Base-by-base conservation (phyloP, 352 stramenopile genomes). In the Paralagenidium karlingii region DNA sequence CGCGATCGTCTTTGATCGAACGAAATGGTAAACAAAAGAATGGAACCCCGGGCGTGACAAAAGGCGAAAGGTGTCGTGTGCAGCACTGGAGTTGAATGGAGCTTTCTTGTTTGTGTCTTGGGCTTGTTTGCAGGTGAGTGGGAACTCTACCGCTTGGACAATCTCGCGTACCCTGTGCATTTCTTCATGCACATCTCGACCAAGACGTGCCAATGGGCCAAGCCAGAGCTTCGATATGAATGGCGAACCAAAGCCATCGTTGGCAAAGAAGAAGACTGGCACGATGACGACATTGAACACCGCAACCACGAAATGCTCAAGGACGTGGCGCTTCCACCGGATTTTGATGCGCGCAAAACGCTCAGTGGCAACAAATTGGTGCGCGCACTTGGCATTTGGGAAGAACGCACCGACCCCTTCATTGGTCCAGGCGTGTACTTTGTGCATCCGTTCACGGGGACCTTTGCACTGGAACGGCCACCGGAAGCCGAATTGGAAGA, bases 171-270 rank as follows among this genome's bases (percentile, higher is more conserved):
- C n/a, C n/a, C n/a, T 21, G 47, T 78, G 22, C 81, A 82, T 48
- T 85, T 88, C 45, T 88, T 84, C 46, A 82, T 75, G 40, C 71
- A 88, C 43, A 60, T 55, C 15, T 49, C 59, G 29, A 60, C 49
- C 7, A 49, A 61, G 6, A 40, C 58, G 18, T 85, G 67, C 16
- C 70, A 78, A 12, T 88, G 75, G 75, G 25, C 74, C 10, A 64
- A 59, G 21, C 62, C 61, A 11, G 47, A 60, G 1, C 42, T 58
- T 7, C 13, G 46, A 5, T 42, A 33, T 2, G 57, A 56, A 38
- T 87, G 70, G 69, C 57, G 50, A 38, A 82, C 64, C 19, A 69
- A 67, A 34, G 63, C 68, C 25, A 63, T 81, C 18, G 80, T 81
- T 19, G 41, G 70, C 20, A 57, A 56, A 16, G 44, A 58, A 20